Evolutionary conservation across 441 rosid genomes (phyloP), one percentile per base, ranked within the genome.

Genomic region (Adansonia grandidieri): DNA sequence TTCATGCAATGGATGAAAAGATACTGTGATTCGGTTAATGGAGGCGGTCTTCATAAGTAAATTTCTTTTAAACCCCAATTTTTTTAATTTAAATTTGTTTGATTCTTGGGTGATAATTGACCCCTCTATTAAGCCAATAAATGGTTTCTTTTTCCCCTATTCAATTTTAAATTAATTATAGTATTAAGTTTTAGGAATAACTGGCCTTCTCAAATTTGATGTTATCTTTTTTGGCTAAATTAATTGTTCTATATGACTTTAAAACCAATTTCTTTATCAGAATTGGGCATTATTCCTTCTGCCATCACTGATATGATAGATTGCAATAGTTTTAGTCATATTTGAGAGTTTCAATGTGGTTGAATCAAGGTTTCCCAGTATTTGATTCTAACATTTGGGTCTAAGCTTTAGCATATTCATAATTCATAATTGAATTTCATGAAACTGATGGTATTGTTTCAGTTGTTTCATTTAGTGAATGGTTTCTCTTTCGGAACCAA

Each of bases 1-100:
- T 96, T 94, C 61, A 94, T 93, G 92, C 98, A 94, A 65, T 96
- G 99, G 99, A 82, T 96, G 98, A 96, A 94, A 87, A 90, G 87
- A 48, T 94, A 93, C 83, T 94, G 94, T 10, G 99, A 96, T 87
- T 89, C 98, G 62, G 90, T 92, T 1, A 88, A 86, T 15, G 97
- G 96, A 53, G 90, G 93, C 51, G 80, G 71, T 63, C 75, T 78
- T 50, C 88, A 88, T 74, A 79, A 72, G 98, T 94, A 85, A 81
- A 40, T 77, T 71, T 70, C 53, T 76, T 24, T 17, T 37, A 9
- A 40, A n/a, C 24, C 37, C 19, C 51, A 3, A 9, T 62, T 47
- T 32, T 50, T 47, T 47, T 47, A 42, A 13, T 65, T 40, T 3
- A 2, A 9, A 8, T 40, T n/a, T 71, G 22, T 22, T 32, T 32